Base-by-base conservation (phyloP, 352 stramenopile species). In the Blastocystis sp. region DNA sequence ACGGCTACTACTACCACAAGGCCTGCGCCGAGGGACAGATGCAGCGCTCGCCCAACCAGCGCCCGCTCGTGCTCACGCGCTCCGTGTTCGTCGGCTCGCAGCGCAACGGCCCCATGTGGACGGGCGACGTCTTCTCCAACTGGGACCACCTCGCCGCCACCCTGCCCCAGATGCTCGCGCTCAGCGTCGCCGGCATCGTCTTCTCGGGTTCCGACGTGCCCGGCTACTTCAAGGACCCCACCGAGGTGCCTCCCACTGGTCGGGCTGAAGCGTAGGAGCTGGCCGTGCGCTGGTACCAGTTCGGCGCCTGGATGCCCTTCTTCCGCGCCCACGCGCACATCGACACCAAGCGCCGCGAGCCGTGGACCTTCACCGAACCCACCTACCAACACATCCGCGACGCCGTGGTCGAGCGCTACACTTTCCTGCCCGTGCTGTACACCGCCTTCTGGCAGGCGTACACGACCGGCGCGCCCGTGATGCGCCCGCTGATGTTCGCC, bases 311-410 rank as follows among this genome's bases (percentile, higher is more conserved):
- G 90, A 94, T 97, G 89, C 97, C 97, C 5, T 99, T 99, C 92
- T 99, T 99, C 91, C 92, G 97, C 14, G 95, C 93, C 65, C 97
- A 99, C 91, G 97, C 96, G 41, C 97, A 99, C 91, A 96, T 99
- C 90, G 96, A 99, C 91, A 96, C 95, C n/a, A 96, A 97, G 90
- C 91, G 97, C 69, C 91, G 96, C 76, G 97, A 99, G 91, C 96
- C 96, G 34, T 99, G 96, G 96, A 92, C 98, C 66, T 98, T 98
- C 91, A 96, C 95, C 34, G 94, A 98, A 61, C 94, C 96, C 65
- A 94, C 93, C 48, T 97, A 96, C 76, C 90, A 90, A 28, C 91
- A 91, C 43, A 90, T 99, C 48, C 93, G 96, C 56, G 90, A 92
- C 34, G 94, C 94, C 43, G 95, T 98, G 66, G 95, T 97, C 91